Evolutionary conservation across 176 grass and related monocot species (phyloP), one percentile per base, ranked within the genome.

Genomic region (Panicum miliaceum): DNA sequence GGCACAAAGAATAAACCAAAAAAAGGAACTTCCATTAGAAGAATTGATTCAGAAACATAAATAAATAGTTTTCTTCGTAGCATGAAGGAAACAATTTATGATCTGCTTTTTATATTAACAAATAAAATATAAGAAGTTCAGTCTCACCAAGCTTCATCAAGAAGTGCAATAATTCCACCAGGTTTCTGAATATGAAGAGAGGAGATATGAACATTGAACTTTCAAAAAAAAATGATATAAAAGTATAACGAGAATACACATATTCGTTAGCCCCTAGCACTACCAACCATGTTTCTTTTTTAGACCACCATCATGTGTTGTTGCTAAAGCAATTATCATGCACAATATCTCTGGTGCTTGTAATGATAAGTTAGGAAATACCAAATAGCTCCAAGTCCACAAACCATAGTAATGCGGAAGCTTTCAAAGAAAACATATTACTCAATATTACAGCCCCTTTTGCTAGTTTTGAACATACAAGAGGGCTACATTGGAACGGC

Each of bases 71-170:
- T 54, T 76, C 18, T 47, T 80, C 71, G 77, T 41, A 80, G 67
- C 41, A 76, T 77, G 41, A 36, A 87, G 82, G 15, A 69, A 37
- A 84, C 36, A 65, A 74, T 88, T 58, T 74, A 41, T 7, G 41
- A 80, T 26, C 37, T 79, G 38, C 11, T 16, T 72, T 43, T 64
- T 54, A 27, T 38, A 74, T 84, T 77, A 73, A 32, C 29, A 32
- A 53, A 34, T 66, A 67, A 20, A 79, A 87, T 42, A 72, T 2
- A 69, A 88, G 12, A 78, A 84, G 40, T 71, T 81, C 46, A 82
- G 50, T 83, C 89, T 84, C 80, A 97, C 94, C 94, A 97, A 77
- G 94, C 92, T 88, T 97, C 94, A 90, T 97, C 94, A 79, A 97
- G 89, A 72, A 97, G 89, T 81, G 91, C 87, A 75, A 97, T 84